A percentile compares a stretch with the other conserved stretches of the same genome.
Conservation (phyloP, 129 eudicot genomes). For the Scalesia atractyloides region DNA sequence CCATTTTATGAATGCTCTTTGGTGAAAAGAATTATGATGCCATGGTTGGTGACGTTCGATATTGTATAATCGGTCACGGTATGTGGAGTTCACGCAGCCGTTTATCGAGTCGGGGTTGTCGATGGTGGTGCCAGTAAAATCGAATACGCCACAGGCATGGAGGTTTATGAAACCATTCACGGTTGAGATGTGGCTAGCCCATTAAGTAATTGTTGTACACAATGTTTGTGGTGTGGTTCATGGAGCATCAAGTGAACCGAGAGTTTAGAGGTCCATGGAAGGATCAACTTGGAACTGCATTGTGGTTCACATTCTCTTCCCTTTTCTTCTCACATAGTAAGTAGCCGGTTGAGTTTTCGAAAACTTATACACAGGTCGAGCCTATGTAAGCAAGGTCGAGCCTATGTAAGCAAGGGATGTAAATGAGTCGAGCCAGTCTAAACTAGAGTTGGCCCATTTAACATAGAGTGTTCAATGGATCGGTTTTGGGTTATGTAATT, state of each 20-base stretch:
- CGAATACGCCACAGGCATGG: slow-evolving; percentile 41
- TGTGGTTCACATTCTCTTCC: slow-evolving; percentile 67
- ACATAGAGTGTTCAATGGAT: too few species aligned
- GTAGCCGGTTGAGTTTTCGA: slow-evolving; percentile 10
- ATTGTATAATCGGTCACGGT: slow-evolving; percentile 39
- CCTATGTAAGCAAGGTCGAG: too few species aligned
- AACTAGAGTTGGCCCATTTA: too few species aligned
- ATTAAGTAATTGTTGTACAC: slow-evolving; percentile 47
- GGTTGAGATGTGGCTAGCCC: slow-evolving; percentile 50
- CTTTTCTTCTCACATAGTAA: slow-evolving; percentile 62
- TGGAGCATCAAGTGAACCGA: slow-evolving; percentile 56
- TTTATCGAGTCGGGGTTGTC: slow-evolving; percentile 57
- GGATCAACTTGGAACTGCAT: slow-evolving; percentile 60
- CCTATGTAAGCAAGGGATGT: too few species aligned
- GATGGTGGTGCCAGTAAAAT: slow-evolving; percentile 55
- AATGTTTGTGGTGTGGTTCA: slow-evolving; percentile 58
- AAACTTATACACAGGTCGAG: not conserved
- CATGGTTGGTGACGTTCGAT: slow-evolving; percentile 53
- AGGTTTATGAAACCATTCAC: slow-evolving; percentile 56
- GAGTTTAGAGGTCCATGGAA: slow-evolving; percentile 50
- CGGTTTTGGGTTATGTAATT: too few species aligned
- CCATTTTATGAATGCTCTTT: not conserved
- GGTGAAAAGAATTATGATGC: slow-evolving; percentile 40
- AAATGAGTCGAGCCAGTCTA: too few species aligned
- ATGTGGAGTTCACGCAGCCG: slow-evolving; percentile 68